These are phyloP conservation scores for Colletotrichum noveboracense DNA, from an alignment of 2,329 filamentous ascomycete species.

Conservation along the genomic window DNA sequence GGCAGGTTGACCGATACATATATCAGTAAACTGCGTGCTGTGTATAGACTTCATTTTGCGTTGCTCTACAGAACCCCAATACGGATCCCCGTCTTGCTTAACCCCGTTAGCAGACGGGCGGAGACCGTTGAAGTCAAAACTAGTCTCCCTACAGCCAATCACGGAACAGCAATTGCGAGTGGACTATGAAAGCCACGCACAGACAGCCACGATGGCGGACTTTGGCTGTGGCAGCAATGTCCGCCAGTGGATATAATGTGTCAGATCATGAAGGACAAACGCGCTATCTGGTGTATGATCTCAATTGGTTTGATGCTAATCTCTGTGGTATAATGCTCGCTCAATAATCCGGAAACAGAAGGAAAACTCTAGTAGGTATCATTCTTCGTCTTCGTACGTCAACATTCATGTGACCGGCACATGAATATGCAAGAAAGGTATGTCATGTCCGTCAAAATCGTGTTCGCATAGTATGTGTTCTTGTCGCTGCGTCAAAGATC, in stretches of 20 bases:
- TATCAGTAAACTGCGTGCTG: background rate
- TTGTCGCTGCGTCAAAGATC: background rate
- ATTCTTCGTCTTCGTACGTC: background rate
- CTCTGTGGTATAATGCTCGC: background rate
- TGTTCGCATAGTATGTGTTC: background rate
- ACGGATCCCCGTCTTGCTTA: background rate
- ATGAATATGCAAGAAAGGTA: background rate
- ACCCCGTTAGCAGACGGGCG: background rate
- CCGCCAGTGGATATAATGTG: fast-evolving
- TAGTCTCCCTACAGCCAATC: background rate
- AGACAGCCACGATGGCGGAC: background rate
- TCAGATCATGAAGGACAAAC: background rate
- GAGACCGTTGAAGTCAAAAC: background rate
- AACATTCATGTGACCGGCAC: background rate
- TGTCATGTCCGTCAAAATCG: background rate
- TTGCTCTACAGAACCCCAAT: background rate
- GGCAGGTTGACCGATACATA: background rate
- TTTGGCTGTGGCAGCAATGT: background rate
- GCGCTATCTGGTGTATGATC: fast-evolving
- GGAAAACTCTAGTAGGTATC: background rate
- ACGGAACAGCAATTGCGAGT: background rate
- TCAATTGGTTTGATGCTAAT: background rate
- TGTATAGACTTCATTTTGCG: background rate
- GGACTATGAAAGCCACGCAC: background rate
- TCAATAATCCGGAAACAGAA: background rate